Base-by-base conservation (phyloP, 148 eudicot species). In the Vaccinium corymbosum region DNA sequence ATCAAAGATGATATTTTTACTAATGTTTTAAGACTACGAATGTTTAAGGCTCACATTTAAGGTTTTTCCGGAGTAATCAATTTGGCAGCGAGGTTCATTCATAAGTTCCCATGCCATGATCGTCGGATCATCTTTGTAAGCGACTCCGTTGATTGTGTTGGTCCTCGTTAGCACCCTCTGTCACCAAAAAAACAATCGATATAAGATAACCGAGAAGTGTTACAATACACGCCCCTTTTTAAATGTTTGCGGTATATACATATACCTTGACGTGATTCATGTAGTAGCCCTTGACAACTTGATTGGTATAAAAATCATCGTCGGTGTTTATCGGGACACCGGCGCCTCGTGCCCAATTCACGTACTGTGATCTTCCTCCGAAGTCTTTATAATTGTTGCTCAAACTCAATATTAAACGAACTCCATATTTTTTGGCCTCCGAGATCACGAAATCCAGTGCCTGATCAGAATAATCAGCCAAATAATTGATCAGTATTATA, bases 51-150 rank as follows among this genome's bases (percentile, higher is more conserved):
- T 83, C 77, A 89, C 91, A 42, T 85, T 87, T 4, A 89, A 19
- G 20, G 83, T 87, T 80, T 72, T 80, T 29, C 89, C 91, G 0
- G 89, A 85, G 80, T 81, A 84, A 76, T 89, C 89, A 48, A 56
- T 53, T 8, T 87, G 80, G 84, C 89, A 86, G 22, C 89, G 90
- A 35, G 90, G 90, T 74, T 88, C 90, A 32, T 88, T 88, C 50
- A 89, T 86, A 52, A 89, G 90, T 59, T 89, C 90, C 90, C 90
- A 86, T 7, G 89, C 88, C 90, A 89, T 87, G 84, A 89, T 87
- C 7, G 88, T 87, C 13, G 89, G 68, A 6, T 89, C 89, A 7
- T 87, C 87, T 38, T 84, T 86, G 72, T 90, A 90, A 10, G 83
- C 56, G 10, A 83, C 16, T 52, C 80, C 82, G 4, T 81, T 86